Evolutionary conservation across 768 basidiomycete genomes (phyloP), one percentile per base, ranked within the genome.

Genomic region (Suillus brevipes): DNA sequence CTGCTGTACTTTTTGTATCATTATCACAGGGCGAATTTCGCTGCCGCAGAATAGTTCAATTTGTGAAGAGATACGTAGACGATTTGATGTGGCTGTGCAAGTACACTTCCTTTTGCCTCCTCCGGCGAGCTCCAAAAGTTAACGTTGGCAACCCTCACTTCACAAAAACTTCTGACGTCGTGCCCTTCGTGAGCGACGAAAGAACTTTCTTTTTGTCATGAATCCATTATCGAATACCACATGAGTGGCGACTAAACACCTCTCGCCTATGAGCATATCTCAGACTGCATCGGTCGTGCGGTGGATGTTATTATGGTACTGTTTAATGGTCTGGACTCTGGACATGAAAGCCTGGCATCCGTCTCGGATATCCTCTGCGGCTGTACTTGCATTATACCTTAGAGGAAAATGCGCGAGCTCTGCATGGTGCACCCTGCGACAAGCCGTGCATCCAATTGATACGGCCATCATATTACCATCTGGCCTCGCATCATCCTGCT

Each of bases 401-500:
- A 13, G 38, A 40, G 9, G 38, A 31, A 59, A 28, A 31, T 28
- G 16, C 40, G 58, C 6, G 18, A 40, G 23, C 58, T 42, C 18
- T 31, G 58, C 58, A 42, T 31, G 25, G 38, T 53, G 28, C 58
- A 42, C 40, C 14, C n/a, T 53, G 52, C 18, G 31, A 14, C 38
- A 59, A 40, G 10, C 25, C 57, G 16, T 58, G 23, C 58, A 40
- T 40, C 10, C 57, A 40, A 38, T 56, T n/a, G 57, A 58, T 58
- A 40, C 23, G 10, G 10, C 18, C 42, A 18, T 42, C 20, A 42
- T 59, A 42, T 43, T 42, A 40, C 38, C 16, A 28, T 25, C 18
- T 25, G 6, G 58, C 58, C 58, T 59, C 58, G 40, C 58, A 59
- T 31, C 28, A 31, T 59, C 58, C 58, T 59, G 58, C 58, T 59